Conservation (phyloP, 768 basidiomycete genomes). For the Pleurotus ostreatus region DNA sequence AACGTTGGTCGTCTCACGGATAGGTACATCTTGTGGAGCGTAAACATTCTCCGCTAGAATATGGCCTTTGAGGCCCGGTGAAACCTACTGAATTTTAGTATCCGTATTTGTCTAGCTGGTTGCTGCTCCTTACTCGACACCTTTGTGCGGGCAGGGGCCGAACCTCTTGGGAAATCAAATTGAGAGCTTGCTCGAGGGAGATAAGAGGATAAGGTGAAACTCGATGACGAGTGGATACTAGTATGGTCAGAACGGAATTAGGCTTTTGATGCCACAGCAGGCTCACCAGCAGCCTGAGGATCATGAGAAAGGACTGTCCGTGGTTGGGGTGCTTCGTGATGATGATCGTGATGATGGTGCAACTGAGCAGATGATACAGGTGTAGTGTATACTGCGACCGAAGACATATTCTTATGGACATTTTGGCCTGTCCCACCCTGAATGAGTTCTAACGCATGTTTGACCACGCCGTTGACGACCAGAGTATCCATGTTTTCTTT, state of each 20-base stretch:
- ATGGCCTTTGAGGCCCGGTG: slow-evolving; percentile 53
- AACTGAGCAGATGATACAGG: slow-evolving; percentile 34
- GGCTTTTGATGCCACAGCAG: not conserved
- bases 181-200: slow-evolving; percentile 61
- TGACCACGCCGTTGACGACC: slow-evolving; percentile 50
- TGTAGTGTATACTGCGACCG: slow-evolving; percentile 15
- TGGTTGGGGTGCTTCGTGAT: slow-evolving; percentile 39
- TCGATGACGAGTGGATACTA: slow-evolving; percentile 70
- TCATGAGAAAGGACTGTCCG: slow-evolving; percentile 62
- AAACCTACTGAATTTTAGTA: slow-evolving; percentile 41
- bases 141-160: slow-evolving; percentile 33
- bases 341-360: slow-evolving; percentile 27
- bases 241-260: not conserved
- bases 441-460: slow-evolving; percentile 72
- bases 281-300: slow-evolving; percentile 61
- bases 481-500: slow-evolving; percentile 70
- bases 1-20: slow-evolving; percentile 69
- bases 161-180: slow-evolving; percentile 47
- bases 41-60: slow-evolving; percentile 74
- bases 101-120: not conserved
- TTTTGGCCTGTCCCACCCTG: slow-evolving; percentile 60
- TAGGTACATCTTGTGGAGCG: slow-evolving; percentile 62
- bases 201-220: slow-evolving; percentile 76
- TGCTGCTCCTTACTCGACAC: slow-evolving; percentile 36
- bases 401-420: slow-evolving; percentile 50